Evolutionary conservation across 176 grass and related monocot genomes (phyloP).

Genomic region (Eleusine coracana): DNA sequence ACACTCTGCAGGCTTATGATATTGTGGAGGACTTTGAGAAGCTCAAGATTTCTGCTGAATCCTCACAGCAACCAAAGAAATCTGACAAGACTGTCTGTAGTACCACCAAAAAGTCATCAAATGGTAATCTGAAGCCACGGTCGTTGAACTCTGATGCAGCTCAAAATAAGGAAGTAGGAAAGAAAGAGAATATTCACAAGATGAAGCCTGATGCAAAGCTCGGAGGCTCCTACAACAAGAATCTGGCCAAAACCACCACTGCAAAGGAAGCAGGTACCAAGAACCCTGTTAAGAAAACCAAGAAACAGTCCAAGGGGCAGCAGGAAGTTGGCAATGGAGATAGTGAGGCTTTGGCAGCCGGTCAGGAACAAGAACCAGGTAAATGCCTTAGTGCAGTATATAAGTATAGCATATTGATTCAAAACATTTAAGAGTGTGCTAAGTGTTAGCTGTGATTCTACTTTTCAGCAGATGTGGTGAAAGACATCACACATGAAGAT

Average conservation of each 20-base stretch:
- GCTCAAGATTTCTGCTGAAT: conserved; percentile 54
- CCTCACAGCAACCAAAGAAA: conserved; percentile 50
- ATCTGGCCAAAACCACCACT: conserved; percentile 14
- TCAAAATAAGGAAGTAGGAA: conserved; percentile 43
- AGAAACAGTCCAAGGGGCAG: conserved; percentile 51
- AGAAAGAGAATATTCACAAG: conserved; percentile 55
- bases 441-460: conserved; percentile 16
- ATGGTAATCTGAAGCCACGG: conserved; percentile 68
- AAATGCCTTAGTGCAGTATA: conserved; percentile 31
- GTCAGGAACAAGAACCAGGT: conserved; percentile 52
- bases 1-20: conserved; percentile 71
- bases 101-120: conserved; percentile 36
- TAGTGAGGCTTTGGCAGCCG: conserved; percentile 23
- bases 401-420: not conserved
- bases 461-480: conserved; percentile 45
- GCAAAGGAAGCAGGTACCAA: conserved; percentile 48
- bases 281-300: conserved; percentile 48
- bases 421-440: not conserved
- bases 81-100: conserved; percentile 51
- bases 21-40: conserved; percentile 78
- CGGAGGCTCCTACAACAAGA: conserved; percentile 56
- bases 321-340: conserved; percentile 47
- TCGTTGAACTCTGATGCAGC: conserved; percentile 59
- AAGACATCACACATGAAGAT: conserved; percentile 54
- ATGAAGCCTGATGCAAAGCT: conserved; percentile 45